Evolutionary conservation across 192 early-diverging fungal genomes (phyloP), one percentile per base, ranked within the genome.

Genomic region (Pilaira anomala): DNA sequence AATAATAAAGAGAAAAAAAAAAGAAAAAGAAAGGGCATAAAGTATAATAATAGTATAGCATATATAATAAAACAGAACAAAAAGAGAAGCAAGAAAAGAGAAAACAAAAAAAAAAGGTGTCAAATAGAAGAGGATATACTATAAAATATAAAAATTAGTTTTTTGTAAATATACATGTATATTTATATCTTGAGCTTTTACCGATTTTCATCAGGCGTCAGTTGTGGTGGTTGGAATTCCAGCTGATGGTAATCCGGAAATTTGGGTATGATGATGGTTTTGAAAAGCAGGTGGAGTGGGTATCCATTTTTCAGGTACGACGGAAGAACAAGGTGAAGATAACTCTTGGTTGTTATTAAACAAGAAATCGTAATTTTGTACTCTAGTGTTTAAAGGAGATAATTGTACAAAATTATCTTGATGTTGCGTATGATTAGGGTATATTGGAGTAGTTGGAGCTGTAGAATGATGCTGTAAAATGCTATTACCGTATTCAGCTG

Each of bases 81-180:
- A 52, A 40, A 59, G 18, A 6, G 29, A 26, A 42, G 16, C 18
- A 41, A 54, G 36, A 58, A 49, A 29, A 19, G 30, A 14, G 39
- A 52, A 26, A 18, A 33, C 54, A 48, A 24, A 5, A 25, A 26
- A 45, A 52, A 53, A 26, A 42, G 39, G 21, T 11, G 18, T 6
- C 4, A 19, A 12, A 40, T 30, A 66, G 26, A 28, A 46, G 21
- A 55, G 24, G 53, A 30, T 28, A 28, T 48, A 55, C 18, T 48
- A 53, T 33, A 18, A 14, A 56, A 30, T 45, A 22, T n/a, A 66
- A 41, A 48, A 45, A 59, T 55, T 36, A 54, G 52, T 33, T 54
- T 14, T n/a, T n/a, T n/a, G n/a, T n/a, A n/a, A n/a, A n/a, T 30
- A 53, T 28, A 16, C 7, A 53, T 28, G 29, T 54, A 52, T 13